Evolutionary conservation across 176 grass and related monocot genomes (phyloP), one percentile per base, ranked within the genome.

Genomic region (Olyra latifolia): DNA sequence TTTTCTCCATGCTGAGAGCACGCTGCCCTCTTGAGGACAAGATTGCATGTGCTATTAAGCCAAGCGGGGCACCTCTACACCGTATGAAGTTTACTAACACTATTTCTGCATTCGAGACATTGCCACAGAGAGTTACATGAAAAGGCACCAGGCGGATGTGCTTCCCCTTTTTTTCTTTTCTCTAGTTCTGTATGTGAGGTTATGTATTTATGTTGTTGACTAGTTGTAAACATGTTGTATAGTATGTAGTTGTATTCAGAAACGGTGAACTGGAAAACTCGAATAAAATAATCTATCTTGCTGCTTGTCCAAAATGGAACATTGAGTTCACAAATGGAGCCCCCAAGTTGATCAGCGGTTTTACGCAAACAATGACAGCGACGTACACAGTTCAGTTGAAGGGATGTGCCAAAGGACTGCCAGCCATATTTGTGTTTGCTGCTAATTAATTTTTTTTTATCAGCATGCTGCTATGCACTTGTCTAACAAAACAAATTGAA

Each of bases 11-110:
- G 87, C 23, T 98, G 80, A 93, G 90, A 77, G 92, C 96, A 2
- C 92, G 96, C 20, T 98, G 96, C 39, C 96, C 95, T 63, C 95
- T 98, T 0, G 95, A 98, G 84, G 95, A 98, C 66, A 98, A 98
- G 81, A 74, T 94, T 48, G 96, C 96, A 15, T 95, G 96, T 73
- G 90, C 88, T 11, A 98, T 98, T 62, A 98, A 98, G 82, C 96
- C 93, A 63, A 98, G 96, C 10, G 96, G 96, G 10, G 96, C 96
- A 45, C 96, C 96, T 42, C 79, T 95, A 59, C 96, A 98, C 75
- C 88, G 96, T 8, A 89, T 98, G 79, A 98, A 93, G 80, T 98
- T 98, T 63, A 48, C 71, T 46, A 98, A 95, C 78, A 95, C 92
- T 0, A 86, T 95, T 48, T 98, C 96, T 49, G 96, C 96, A 13